Evolutionary conservation across 352 stramenopile genomes (phyloP), one percentile per base, ranked within the genome.

Genomic region (Thalassiosira mediterranea): DNA sequence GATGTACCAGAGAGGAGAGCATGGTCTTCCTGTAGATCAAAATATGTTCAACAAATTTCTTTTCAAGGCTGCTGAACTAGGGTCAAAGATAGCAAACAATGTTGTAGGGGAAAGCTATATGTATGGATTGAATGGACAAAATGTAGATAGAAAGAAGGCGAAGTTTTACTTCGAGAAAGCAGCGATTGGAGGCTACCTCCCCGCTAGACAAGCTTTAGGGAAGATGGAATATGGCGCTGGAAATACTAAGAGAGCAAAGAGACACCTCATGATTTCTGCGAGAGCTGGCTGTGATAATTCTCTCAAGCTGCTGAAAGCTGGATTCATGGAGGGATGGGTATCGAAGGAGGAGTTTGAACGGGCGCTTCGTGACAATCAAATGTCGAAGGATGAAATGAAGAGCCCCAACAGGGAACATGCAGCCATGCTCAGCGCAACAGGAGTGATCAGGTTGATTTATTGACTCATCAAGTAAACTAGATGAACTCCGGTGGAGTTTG

Each of bases 181-280:
- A 47, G 42, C 59, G 1, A 58, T 68, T 23, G 42, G 59, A 32
- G 59, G 59, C 3, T 23, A 58, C 26, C 15, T 54, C 2, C 0
- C 10, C 1, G 59, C 59, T 26, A 59, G 59, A 17, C 23, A 32
- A 13, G n/a, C 17, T 58, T 23, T 68, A 44, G 59, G 0, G 15
- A 0, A 0, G 3, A 44, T 57, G 19, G 59, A 68, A 34, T 3
- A 0, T 7, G 10, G 44, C 2, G 48, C 29, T 19, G 59, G 42
- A 2, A 59, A 59, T 42, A 47, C 0, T 10, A 40, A 37, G 2
- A 46, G 40, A 31, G 59, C 59, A 34, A 8, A 25, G 42, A 54
- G 26, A n/a, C 59, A 68, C 37, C 26, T 38, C 15, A 59, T 68
- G 23, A 68, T 68, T 15, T 37, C 59, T 31, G 44, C 59, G 1